Evolutionary conservation across 768 basidiomycete species (phyloP), one percentile per base, ranked within the genome.

Genomic region (Amylocystis lapponica): DNA sequence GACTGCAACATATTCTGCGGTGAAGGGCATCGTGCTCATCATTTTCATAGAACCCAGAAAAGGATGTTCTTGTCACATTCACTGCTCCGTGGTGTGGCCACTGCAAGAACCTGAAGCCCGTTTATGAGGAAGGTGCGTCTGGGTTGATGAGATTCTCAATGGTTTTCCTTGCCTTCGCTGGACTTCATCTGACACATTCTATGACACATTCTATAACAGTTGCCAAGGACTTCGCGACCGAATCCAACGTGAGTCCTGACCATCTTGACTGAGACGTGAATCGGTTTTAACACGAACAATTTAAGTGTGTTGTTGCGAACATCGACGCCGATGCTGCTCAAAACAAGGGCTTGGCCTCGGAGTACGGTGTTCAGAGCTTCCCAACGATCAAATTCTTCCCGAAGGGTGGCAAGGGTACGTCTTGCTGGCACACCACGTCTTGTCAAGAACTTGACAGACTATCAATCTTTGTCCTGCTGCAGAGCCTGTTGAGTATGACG

Each of bases 381-480:
- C 96, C 96, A 0, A 98, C 94, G 16, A 79, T 99, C 71, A 94
- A 91, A 64, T 94, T 94, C 73, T 96, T 92, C 81, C 74, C 87
- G 50, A 83, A 82, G 52, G 79, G 72, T 50, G 70, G 72, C 54
- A 80, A 79, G 56, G 55, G 54, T 53, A 33, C 25, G 51, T 29
- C 39, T 20, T 14, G 22, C 3, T 10, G 12, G 10, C 37, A 7
- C 22, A 13, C 16, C 19, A 6, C 35, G 7, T 14, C 22, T 20
- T 14, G 13, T 22, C 35, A 20, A 35, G 10, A 8, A 9, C 10
- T 35, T 8, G 8, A 8, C 17, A 8, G 17, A 8, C 34, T 11
- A 11, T 39, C 11, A 6, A 26, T 30, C 2, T 23, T 12, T 20
- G 20, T 38, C 34, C 10, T 17, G 2, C 2, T 19, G 12, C 25